Percentiles rank a stretch among this genome's conserved stretches.
These are phyloP conservation scores for Leccinum variicolor DNA, from an alignment of 768 basidiomycete genomes.

Conservation along the genomic window DNA sequence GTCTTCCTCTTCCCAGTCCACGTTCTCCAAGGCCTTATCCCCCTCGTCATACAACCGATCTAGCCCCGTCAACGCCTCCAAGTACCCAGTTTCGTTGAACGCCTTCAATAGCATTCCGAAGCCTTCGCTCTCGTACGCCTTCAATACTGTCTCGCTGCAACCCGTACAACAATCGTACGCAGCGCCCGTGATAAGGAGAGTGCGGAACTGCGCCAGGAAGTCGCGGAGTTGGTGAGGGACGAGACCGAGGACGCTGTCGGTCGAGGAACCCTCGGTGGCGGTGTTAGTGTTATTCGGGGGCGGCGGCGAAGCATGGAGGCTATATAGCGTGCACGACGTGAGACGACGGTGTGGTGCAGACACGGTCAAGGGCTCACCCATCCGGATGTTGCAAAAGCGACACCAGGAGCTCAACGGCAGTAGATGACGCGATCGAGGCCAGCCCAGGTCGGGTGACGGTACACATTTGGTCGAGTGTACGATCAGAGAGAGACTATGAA, in stretches of 20 bases:
- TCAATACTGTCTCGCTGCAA: constrained; percentile 77
- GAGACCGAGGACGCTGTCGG: constrained; percentile 66
- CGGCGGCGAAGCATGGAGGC: constrained; percentile 69
- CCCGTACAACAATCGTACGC: constrained; percentile 89
- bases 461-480: constrained; percentile 98
- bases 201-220: constrained; percentile 83
- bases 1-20: constrained; percentile 76
- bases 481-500: constrained; percentile 66
- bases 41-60: constrained; percentile 75
- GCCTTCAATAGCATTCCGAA: constrained; percentile 76
- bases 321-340: constrained; percentile 15
- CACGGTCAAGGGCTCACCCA: constrained; percentile 48
- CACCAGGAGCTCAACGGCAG: constrained; percentile 88
- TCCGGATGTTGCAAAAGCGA: constrained; percentile 87
- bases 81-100: constrained; percentile 76
- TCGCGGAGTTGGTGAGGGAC: constrained; percentile 96
- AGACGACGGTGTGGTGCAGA: background rate
- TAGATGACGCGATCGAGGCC: constrained; percentile 88
- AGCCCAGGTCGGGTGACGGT: constrained; percentile 95
- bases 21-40: constrained; percentile 62
- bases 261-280: constrained; percentile 9
- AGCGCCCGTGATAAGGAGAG: constrained; percentile 78
- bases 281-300: constrained; percentile 33
- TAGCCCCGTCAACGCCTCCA: constrained; percentile 75
- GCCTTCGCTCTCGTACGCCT: constrained; percentile 79